Evolutionary conservation across 148 eudicot species (phyloP), one percentile per base, ranked within the genome.

Genomic region (Rhododendron henanense): DNA sequence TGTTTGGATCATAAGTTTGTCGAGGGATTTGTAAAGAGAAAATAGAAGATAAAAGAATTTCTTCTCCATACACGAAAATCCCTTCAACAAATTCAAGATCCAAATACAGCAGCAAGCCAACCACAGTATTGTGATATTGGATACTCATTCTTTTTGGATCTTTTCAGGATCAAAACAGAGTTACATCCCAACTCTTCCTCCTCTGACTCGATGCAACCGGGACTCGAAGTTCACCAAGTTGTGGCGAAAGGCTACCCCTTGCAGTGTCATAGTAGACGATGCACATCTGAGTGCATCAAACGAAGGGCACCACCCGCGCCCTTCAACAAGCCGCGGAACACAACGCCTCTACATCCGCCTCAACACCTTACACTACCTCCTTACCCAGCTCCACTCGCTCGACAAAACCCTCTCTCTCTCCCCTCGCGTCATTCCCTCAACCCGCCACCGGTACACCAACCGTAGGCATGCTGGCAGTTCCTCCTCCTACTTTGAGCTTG

Each of bases 261-360:
- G 96, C 85, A 89, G 89, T 21, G 92, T 91, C 4, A 90, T 92
- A 39, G 59, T 83, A 16, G 90, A 91, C 2, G 93, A 90, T 31
- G 78, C 88, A 47, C 86, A 92, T 78, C 89, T 85, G 11, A 65
- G 77, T 31, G 84, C 85, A 81, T 1, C 86, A 5, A 85, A 87
- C 7, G 98, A 96, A 86, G 93, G 88, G 7, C 92, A 92, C 74
- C 90, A 94, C 65, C 90, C 95, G 10, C 94, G 96, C 14, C 98
- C 98, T 48, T 94, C 99, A 44, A 97, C 99, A 2, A 95, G 99
- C 65, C 93, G 99, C 1, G 98, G 98, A 3, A 97, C 99, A 0
- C 99, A 97, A 87, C 96, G 99, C 82, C 92, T 95, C 28, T 95
- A 95, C 90, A 95, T 94, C 77, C 96, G 98, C 7, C 96, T 97